Conservation (phyloP, 1,284 basidiomycete genomes). For the Trametes sp. region DNA sequence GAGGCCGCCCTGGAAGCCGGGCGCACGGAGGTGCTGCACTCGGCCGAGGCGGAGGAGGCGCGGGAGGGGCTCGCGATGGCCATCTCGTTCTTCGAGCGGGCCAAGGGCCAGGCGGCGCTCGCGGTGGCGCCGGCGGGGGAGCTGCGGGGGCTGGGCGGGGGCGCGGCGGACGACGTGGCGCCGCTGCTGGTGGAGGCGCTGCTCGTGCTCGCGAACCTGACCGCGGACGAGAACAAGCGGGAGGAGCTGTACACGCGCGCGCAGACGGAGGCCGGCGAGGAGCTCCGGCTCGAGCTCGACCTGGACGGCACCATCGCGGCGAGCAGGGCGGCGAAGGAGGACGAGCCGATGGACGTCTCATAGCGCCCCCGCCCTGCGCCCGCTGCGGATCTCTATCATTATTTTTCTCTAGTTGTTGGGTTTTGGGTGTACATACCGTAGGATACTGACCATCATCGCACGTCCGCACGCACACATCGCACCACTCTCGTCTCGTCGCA, state of each 20-base stretch:
- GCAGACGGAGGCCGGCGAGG: conserved; percentile 53
- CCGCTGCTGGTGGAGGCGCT: conserved; percentile 59
- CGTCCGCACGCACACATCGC: background rate
- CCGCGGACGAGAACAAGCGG: conserved; percentile 52
- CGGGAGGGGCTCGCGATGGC: conserved; percentile 55
- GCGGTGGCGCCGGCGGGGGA: conserved; percentile 1
- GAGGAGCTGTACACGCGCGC: conserved; percentile 60
- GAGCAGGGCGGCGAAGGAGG: conserved; percentile 3
- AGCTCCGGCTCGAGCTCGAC: conserved; percentile 37
- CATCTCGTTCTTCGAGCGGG: conserved; percentile 60
- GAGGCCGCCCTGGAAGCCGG: conserved; percentile 56
- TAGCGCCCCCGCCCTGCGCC: background rate
- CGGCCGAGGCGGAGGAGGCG: conserved; percentile 59
- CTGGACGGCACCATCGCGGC: background rate
- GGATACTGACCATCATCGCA: background rate
- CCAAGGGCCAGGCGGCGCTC: conserved; percentile 45
- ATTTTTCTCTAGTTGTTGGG: background rate
- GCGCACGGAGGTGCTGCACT: conserved; percentile 46
- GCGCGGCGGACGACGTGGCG: conserved; percentile 26
- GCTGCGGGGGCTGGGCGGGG: background rate
- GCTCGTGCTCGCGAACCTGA: conserved; percentile 63
- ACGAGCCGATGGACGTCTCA: conserved; percentile 27
- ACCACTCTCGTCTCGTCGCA: background rate
- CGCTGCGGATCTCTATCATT: background rate
- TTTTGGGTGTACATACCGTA: background rate